A percentile compares a stretch with the other conserved stretches of the same genome.
Conservation (phyloP, 108 stramenopile genomes). For the Conticribra guillardii region DNA sequence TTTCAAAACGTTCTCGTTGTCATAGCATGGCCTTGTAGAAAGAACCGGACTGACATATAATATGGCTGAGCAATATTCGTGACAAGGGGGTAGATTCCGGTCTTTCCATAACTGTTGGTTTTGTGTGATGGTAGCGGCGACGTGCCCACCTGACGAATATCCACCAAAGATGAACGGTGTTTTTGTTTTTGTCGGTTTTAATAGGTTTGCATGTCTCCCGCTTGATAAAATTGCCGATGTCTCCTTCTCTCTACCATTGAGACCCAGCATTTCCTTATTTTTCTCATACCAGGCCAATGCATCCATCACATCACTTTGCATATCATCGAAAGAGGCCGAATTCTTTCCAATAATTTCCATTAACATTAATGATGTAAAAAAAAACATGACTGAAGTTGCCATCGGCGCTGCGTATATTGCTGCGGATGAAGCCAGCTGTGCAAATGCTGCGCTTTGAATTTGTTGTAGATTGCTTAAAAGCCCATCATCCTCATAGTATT, state of each 20-base stretch:
- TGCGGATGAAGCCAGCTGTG: no score
- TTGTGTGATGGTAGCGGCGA: slow-evolving; percentile 57
- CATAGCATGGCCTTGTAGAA: slow-evolving; percentile 30
- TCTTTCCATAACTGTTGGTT: slow-evolving; percentile 31
- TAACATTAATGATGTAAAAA: slow-evolving; percentile 1
- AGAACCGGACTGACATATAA: slow-evolving; percentile 55
- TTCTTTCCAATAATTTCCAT: slow-evolving; percentile 32
- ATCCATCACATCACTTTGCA: slow-evolving; percentile 64
- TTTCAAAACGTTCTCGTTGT: slow-evolving; percentile 3
- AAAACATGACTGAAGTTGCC: no score
- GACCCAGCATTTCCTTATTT: slow-evolving; percentile 21
- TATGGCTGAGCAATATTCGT: slow-evolving; percentile 30
- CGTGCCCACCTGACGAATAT: slow-evolving; percentile 71
- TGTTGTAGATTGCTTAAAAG: no score
- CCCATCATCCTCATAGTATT: not conserved
- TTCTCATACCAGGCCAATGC: slow-evolving; percentile 55
- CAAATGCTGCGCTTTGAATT: no score
- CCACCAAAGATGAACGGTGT: slow-evolving; percentile 60
- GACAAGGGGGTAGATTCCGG: slow-evolving; percentile 37
- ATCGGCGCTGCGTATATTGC: no score
- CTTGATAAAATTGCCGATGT: not conserved
- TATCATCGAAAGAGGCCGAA: slow-evolving; percentile 59
- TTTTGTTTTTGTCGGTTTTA: not conserved
- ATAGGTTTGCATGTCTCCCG: no score
- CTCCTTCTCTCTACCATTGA: not conserved